Conservation (phyloP, 495 filamentous ascomycete species). For the Podospora comata region DNA sequence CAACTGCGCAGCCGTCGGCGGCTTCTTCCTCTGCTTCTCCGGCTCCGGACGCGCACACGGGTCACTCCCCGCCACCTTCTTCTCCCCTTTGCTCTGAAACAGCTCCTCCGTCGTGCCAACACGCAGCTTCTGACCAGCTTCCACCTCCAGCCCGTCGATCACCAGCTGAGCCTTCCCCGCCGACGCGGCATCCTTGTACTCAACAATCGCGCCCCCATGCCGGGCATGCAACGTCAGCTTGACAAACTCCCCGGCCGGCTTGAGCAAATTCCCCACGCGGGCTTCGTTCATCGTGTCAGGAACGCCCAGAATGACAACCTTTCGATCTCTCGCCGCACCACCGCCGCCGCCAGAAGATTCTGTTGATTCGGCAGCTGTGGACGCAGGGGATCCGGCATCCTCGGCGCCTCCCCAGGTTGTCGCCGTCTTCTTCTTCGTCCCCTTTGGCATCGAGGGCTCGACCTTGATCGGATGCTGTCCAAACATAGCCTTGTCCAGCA, state of each 20-base stretch:
- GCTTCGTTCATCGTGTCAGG: slow-evolving; percentile 70
- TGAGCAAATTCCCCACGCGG: slow-evolving; percentile 62
- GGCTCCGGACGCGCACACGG: slow-evolving; percentile 16
- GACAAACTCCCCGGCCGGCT: slow-evolving; percentile 60
- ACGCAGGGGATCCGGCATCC: slow-evolving; percentile 23
- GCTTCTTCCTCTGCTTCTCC: slow-evolving; percentile 44
- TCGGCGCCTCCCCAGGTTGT: slow-evolving; percentile 27
- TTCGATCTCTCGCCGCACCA: slow-evolving; percentile 41
- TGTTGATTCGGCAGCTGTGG: slow-evolving; percentile 30
- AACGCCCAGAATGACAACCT: slow-evolving; percentile 61
- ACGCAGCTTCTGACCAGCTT: slow-evolving; percentile 58
- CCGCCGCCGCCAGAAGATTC: slow-evolving; percentile 32
- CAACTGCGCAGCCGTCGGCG: slow-evolving; percentile 32
- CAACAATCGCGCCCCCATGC: slow-evolving; percentile 83
- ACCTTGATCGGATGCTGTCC: slow-evolving; percentile 69
- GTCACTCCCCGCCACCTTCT: slow-evolving; percentile 49
- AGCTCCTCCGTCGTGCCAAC: slow-evolving; percentile 70
- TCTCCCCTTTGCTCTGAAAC: slow-evolving; percentile 57
- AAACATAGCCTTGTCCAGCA: slow-evolving; percentile 68
- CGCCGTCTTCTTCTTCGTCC: slow-evolving; percentile 41
- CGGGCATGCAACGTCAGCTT: slow-evolving; percentile 69
- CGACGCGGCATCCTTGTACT: slow-evolving; percentile 65
- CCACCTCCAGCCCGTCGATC: slow-evolving; percentile 70
- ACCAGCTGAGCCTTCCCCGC: slow-evolving; percentile 73
- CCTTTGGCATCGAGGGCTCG: slow-evolving; percentile 50